Conservation (phyloP, 148 eudicot species). For the Camellia lanceoleosa region DNA sequence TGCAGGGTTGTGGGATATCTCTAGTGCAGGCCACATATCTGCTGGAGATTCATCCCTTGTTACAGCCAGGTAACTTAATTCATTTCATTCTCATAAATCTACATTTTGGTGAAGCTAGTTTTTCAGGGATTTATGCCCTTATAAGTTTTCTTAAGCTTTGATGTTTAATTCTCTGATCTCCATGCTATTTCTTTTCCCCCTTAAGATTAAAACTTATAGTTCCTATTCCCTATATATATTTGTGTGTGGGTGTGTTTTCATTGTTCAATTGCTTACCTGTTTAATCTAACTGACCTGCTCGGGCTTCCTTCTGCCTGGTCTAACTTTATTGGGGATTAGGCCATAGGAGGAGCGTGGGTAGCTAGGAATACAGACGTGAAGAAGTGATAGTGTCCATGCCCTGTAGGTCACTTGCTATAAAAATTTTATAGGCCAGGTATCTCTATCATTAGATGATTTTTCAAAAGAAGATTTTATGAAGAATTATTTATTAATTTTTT, state of each 20-base stretch:
- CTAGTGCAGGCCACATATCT: conserved; percentile 97
- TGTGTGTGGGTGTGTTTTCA: neutral
- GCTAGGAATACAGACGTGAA: neutral
- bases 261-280: neutral
- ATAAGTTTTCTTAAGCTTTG: conserved; percentile 3
- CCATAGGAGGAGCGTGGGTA: conserved; percentile 6
- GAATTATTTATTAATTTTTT: neutral
- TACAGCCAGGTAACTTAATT: conserved; percentile 59
- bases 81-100: neutral
- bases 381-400: neutral
- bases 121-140: neutral
- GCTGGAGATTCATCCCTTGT: conserved; percentile 92
- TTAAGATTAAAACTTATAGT: too few relatives aligned
- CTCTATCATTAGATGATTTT: neutral
- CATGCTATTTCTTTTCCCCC: too few relatives aligned
- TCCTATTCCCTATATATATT: too few relatives aligned
- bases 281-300: neutral
- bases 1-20: conserved; percentile 90
- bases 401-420: neutral
- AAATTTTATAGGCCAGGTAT: neutral
- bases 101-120: neutral
- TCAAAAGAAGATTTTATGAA: neutral
- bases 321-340: neutral
- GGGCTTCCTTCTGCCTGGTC: too few relatives aligned
- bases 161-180: neutral